Base-by-base conservation (phyloP, 495 filamentous ascomycete genomes). In the Penicillium samsonianum region DNA sequence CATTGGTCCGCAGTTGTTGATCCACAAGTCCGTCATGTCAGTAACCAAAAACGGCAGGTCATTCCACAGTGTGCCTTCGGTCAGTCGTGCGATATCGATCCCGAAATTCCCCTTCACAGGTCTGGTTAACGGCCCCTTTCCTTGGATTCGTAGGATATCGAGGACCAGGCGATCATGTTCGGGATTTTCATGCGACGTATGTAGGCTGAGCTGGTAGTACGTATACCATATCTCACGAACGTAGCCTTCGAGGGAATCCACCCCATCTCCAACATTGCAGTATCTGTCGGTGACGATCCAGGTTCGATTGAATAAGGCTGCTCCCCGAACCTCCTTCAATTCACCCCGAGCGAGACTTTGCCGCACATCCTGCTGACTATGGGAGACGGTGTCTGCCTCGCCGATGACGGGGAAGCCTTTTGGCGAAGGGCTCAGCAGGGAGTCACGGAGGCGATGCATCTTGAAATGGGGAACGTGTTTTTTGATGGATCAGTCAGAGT, bases 101-200 rank as follows among this genome's bases (percentile, higher is more conserved):
- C 57, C 64, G n/a, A 53, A 47, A 2, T n/a, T 44, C 1, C 60
- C 57, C 1, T 6, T 20, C 17, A 33, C 53, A n/a, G 54, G 60
- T 26, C 64, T 28, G 43, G 46, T 57, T 11, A 65, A 42, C 28
- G 63, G 63, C 4, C 63, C 60, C 20, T 11, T 48, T 6, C 60
- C 60, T 40, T 65, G 55, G 7, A 63, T 60, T 26, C 63, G 63
- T 42, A 65, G 33, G 44, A 65, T 63, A 28, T 63, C 63, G 22
- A 65, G 53, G 16, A 65, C 57, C 4, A 65, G 22, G 0, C 59
- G 2, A 17, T 66, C 46, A 17, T 66, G 63, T 1, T 66, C 60
- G 25, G 60, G 28, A 4, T 26, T 33, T 25, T 63, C 60, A 20
- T 50, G 35, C 4, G 60, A 47, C 3, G 50, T 50, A 26, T 55